Evolutionary conservation across 2,329 filamentous ascomycete species (phyloP).

Genomic region (Aciculosporium take): DNA sequence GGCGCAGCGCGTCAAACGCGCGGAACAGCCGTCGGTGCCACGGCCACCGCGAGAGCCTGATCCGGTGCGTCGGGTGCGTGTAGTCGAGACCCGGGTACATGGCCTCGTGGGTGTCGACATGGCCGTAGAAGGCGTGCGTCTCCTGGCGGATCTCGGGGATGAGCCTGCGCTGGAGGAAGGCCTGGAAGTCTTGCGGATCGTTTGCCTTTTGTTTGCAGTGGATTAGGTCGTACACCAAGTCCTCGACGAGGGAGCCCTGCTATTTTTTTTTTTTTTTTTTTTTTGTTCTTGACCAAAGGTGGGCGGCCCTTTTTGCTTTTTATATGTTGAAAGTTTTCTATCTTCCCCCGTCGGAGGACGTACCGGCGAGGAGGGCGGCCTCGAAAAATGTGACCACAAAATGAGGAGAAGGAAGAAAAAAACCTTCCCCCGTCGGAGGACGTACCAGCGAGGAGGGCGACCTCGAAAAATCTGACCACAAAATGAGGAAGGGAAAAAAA

Average conservation of each 20-base stretch:
- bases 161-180: slow-evolving; percentile 54
- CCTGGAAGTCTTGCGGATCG: slow-evolving; percentile 58
- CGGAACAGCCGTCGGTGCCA: slow-evolving; percentile 66
- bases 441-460: too few relatives aligned
- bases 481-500: too few relatives aligned
- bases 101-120: slow-evolving; percentile 64
- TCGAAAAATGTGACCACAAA: too few relatives aligned
- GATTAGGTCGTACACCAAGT: slow-evolving; percentile 61
- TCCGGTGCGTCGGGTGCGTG: slow-evolving; percentile 55
- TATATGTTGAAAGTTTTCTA: too few relatives aligned
- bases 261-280: background rate
- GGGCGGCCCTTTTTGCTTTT: background rate
- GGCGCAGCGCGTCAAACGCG: slow-evolving; percentile 54
- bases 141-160: slow-evolving; percentile 68
- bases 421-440: too few relatives aligned
- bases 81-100: slow-evolving; percentile 76
- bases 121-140: slow-evolving; percentile 64
- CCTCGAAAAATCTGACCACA: too few relatives aligned
- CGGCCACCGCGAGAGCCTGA: slow-evolving; percentile 61
- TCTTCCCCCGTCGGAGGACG: background rate
- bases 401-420: too few relatives aligned
- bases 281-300: too few relatives aligned
- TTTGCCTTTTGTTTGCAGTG: slow-evolving; percentile 52
- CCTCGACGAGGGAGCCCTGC: slow-evolving; percentile 50
- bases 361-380: too few relatives aligned